phyloP scores from a whole-genome alignment of 805 yeast species.

The Soucietia sequanensis region DNA sequence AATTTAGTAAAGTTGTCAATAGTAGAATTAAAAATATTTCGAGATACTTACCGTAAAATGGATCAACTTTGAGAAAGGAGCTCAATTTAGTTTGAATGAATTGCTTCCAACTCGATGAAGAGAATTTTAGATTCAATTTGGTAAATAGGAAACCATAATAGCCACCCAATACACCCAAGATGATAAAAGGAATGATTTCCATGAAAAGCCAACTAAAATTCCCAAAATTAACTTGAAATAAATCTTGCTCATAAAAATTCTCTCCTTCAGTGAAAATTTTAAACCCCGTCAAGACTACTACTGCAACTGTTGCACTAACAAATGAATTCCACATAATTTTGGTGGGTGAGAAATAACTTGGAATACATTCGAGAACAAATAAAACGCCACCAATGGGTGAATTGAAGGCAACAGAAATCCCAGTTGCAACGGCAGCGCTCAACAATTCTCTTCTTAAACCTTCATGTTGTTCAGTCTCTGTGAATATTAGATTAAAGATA shows the following conservation, averaged over 20 bases:
- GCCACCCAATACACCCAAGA: constrained; percentile 72
- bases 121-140: constrained; percentile 39
- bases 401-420: constrained; percentile 80
- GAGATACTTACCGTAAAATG: constrained; percentile 27
- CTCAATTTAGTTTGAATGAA: constrained; percentile 22
- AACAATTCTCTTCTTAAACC: constrained; percentile 64
- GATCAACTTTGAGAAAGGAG: constrained; percentile 12
- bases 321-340: constrained; percentile 81
- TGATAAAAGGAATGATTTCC: constrained; percentile 71
- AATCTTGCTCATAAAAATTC: constrained; percentile 44
- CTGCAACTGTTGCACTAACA: constrained; percentile 73
- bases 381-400: constrained; percentile 88
- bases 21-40: constrained; percentile 52
- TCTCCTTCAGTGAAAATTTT: constrained; percentile 39
- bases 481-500: constrained; percentile 28
- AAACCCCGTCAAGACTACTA: constrained; percentile 51
- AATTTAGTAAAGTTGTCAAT: constrained; percentile 54
- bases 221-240: constrained; percentile 62
- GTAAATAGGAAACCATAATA: constrained; percentile 56
- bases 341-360: constrained; percentile 60
- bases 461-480: constrained; percentile 40
- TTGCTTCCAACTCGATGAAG: constrained; percentile 31
- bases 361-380: constrained; percentile 68
- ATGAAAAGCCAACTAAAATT: constrained; percentile 70
- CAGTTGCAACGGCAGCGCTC: constrained; percentile 78